Evolutionary conservation across 179 eudicot species (phyloP), one percentile per base, ranked within the genome.

Genomic region (Drosera spatulata): DNA sequence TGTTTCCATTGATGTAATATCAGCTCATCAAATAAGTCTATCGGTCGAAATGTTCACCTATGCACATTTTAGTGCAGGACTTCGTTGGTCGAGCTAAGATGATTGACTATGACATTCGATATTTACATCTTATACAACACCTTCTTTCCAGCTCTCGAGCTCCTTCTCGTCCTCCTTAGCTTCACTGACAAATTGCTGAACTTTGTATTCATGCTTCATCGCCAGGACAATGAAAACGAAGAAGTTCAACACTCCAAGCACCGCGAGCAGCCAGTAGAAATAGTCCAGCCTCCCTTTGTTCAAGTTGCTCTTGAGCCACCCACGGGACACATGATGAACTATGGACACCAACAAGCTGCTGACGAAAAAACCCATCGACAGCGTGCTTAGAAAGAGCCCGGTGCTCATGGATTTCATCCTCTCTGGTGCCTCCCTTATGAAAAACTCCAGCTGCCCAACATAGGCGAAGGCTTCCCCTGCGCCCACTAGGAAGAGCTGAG

Each of bases 341-440:
- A 88, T 42, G n/a, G 96, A 72, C 58, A 91, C 98, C 59, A 91
- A 61, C 65, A 89, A 55, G 61, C 96, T 91, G 65, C 98, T 91
- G 14, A 88, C 75, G 53, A 79, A 91, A 65, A 79, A 91, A 7
- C 98, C 98, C 88, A 88, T 85, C 0, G 98, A 22, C 33, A 22
- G 1, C 33, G 33, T 22, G 33, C 33, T 22, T 22, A 22, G 33
- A 22, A 22, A 22, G 51, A 91, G 67, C 13, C 98, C 96, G 14
- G 98, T 91, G 78, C 98, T 91, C 98, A 85, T 88, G 0, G 98
- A 91, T 68, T 91, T 91, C 98, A 91, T 91, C 82, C 76, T 85
- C 64, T 91, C 98, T 1, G 98, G 98, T 38, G 98, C 96, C 60
- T 91, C 96, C 68, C 96, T 79, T 44, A 91, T 91, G 80, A 91